Percentiles rank a stretch among this genome's conserved stretches.
phyloP scores from a whole-genome alignment of 2,329 filamentous ascomycete species.

The Beauveria rudraprayagi region DNA sequence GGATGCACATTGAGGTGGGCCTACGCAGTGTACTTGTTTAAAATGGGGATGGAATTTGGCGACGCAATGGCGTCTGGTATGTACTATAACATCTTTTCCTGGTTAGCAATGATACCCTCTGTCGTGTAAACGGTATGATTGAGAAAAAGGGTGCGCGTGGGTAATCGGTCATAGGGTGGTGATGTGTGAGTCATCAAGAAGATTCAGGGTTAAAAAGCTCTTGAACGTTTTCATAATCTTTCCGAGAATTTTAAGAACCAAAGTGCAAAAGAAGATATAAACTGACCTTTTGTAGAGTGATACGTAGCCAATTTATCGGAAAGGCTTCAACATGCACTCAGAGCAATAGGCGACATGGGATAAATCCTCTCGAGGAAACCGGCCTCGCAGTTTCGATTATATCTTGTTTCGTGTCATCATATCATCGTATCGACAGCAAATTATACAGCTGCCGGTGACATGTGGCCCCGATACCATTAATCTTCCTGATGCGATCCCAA shows the following conservation, averaged over 20 bases:
- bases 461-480: constrained; percentile 36
- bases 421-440: constrained; percentile 18
- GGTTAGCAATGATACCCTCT: constrained; percentile 33
- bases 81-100: neutral
- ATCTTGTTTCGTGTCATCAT: constrained; percentile 21
- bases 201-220: constrained; percentile 63
- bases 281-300: constrained; percentile 38
- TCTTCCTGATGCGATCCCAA: constrained; percentile 37
- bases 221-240: constrained; percentile 52
- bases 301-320: neutral
- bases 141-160: neutral
- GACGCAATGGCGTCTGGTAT: neutral
- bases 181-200: constrained; percentile 51
- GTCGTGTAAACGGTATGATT: constrained; percentile 17
- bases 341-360: constrained; percentile 1
- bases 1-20: neutral
- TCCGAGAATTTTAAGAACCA: constrained; percentile 23
- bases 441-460: constrained; percentile 38
- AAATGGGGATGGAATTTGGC: neutral
- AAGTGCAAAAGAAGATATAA: constrained; percentile 13
- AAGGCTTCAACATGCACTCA: constrained; percentile 8
- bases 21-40: neutral
- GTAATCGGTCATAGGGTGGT: constrained; percentile 46
- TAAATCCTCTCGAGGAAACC: neutral
- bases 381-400: constrained; percentile 18